Evolutionary conservation across 1,139 yeast genomes (phyloP), one percentile per base, ranked within the genome.

Genomic region (Candida anutae): DNA sequence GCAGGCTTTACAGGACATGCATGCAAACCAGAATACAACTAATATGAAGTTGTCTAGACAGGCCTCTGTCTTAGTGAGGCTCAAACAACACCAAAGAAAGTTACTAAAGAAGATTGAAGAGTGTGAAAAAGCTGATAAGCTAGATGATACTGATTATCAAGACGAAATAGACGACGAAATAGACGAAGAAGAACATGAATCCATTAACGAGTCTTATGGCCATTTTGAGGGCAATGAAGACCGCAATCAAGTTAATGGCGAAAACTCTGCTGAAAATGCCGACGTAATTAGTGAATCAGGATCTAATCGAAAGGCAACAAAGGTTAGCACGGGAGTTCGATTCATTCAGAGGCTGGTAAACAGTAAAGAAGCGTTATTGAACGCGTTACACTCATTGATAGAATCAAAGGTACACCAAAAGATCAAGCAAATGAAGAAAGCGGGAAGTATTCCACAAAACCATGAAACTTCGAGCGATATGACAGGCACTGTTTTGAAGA

Each of bases 331-430:
- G n/a, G n/a, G n/a, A n/a, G n/a, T n/a, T n/a, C n/a, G n/a, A 10
- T 31, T 25, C 28, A 28, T 18, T 5, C 48, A 43, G 27, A 28
- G 28, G 3, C 27, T 26, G 6, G 39, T 54, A 3, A 59, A 61
- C 34, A 53, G 67, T 13, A 46, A 45, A 18, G 47, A 50, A 4
- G 49, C 48, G n/a, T 35, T 70, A n/a, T 40, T 53, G 14, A 43
- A 58, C 22, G 70, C 65, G 35, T 34, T 74, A 16, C 57, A 58
- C 19, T 53, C 72, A 1, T 22, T 58, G 2, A 46, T 66, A 16
- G 62, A 62, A 28, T 36, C 50, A 4, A 55, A 48, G 18, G 48
- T 71, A 0, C 39, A 41, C 13, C 26, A 36, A 1, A 30, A 29
- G 13, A 23, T 33, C 23, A 20, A 23, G 10, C 12, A 29, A n/a